These are phyloP conservation scores for Wallacemonas rigidus DNA, from an alignment of 208 protist genomes.

Conservation along the genomic window DNA sequence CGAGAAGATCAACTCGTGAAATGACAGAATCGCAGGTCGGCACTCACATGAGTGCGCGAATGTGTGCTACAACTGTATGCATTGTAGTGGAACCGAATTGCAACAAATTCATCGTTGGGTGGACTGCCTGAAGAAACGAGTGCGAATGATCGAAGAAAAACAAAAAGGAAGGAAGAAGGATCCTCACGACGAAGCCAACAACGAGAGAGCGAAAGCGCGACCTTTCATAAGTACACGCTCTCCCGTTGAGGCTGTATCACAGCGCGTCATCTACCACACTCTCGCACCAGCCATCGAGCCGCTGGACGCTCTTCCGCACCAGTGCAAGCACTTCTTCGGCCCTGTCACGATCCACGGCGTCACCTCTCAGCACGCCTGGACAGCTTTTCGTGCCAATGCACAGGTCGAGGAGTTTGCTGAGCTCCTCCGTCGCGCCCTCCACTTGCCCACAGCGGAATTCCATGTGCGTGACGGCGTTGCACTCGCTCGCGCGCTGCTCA, in stretches of 20 bases:
- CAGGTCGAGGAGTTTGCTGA: not conserved
- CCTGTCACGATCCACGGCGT: not conserved
- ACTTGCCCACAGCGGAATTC: conserved; percentile 9
- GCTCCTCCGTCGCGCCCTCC: conserved; percentile 1
- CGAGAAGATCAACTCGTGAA: too few relatives aligned
- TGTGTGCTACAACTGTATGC: too few relatives aligned
- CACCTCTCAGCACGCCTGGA: not conserved
- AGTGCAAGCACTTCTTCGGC: not conserved
- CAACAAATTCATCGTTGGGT: too few relatives aligned
- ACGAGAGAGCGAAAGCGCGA: not conserved
- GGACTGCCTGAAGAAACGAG: too few relatives aligned
- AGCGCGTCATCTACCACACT: not conserved
- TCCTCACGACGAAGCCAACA: too few relatives aligned
- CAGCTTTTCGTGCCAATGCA: not conserved
- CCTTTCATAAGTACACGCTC: not conserved
- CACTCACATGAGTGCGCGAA: too few relatives aligned
- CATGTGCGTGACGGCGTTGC: not conserved
- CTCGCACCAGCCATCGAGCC: conserved; percentile 13
- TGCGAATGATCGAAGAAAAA: too few relatives aligned
- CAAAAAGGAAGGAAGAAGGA: too few relatives aligned
- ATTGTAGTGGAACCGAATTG: too few relatives aligned
- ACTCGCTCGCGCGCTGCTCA: too few relatives aligned
- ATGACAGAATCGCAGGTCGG: too few relatives aligned
- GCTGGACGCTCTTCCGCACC: not conserved
- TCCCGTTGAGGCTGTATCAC: not conserved